Conservation (phyloP, 2,329 filamentous ascomycete genomes). For the Epichloe baconii region DNA sequence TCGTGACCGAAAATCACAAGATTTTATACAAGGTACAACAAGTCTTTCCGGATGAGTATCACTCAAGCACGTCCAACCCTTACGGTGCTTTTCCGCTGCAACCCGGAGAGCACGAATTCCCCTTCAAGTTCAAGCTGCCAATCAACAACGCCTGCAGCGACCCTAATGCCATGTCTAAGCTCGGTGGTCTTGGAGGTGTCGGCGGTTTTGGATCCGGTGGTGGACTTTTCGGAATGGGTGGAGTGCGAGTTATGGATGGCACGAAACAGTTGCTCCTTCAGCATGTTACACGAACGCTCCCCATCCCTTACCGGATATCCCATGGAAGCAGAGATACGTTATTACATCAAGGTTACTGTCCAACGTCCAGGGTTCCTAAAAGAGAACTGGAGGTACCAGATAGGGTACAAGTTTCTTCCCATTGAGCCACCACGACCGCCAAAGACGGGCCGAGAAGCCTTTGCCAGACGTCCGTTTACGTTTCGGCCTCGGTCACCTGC, state of each 20-base stretch:
- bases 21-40: constrained; percentile 62
- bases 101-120: constrained; percentile 60
- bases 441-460: constrained; percentile 61
- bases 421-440: constrained; percentile 74
- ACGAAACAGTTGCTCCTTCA: constrained; percentile 45
- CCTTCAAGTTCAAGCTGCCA: constrained; percentile 64
- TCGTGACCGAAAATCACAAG: constrained; percentile 51
- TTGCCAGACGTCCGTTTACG: constrained; percentile 58
- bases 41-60: constrained; percentile 52
- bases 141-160: constrained; percentile 63
- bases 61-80: constrained; percentile 24
- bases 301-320: constrained; percentile 82
- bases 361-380: constrained; percentile 80
- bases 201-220: constrained; percentile 35
- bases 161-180: constrained; percentile 36
- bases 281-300: constrained; percentile 77
- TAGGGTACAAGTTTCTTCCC: constrained; percentile 75
- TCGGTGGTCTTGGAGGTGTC: constrained; percentile 38
- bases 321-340: constrained; percentile 77
- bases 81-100: constrained; percentile 45
- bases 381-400: constrained; percentile 64
- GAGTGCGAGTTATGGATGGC: constrained; percentile 50
- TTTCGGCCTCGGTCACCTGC: constrained; percentile 32
- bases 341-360: constrained; percentile 92
- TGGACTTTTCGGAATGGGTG: constrained; percentile 34